Conservation (phyloP, 306 rosid genomes). For the Spatholobus suberectus region DNA sequence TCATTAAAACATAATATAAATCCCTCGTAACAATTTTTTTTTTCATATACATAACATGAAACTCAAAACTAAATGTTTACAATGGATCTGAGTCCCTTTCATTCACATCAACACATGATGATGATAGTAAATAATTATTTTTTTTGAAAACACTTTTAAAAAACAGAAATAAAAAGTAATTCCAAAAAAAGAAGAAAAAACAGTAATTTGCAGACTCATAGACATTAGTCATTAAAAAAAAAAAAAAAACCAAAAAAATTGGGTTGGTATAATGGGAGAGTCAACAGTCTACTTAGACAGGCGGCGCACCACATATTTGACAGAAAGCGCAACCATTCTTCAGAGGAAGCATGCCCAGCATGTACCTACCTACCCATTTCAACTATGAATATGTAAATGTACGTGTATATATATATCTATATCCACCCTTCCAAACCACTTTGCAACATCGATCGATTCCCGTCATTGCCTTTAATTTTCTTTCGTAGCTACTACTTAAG, state of each 20-base stretch:
- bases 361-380: neutral
- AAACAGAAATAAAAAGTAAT: too few species aligned
- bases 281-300: neutral
- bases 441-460: too few species aligned
- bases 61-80: neutral
- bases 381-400: neutral
- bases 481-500: neutral
- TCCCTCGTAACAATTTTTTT: too few species aligned
- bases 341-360: neutral
- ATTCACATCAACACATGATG: neutral
- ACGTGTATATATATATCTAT: too few species aligned
- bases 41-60: too few species aligned
- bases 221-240: neutral
- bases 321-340: neutral
- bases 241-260: neutral
- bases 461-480: too few species aligned
- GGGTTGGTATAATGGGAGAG: neutral
- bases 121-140: neutral
- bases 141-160: neutral
- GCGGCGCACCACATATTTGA: neutral
- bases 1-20: too few species aligned
- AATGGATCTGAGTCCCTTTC: too few species aligned
- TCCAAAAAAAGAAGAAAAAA: neutral
- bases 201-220: too few species aligned
- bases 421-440: neutral